Evolutionary conservation across 2,329 filamentous ascomycete genomes (phyloP), one percentile per base, ranked within the genome.

Genomic region (Malbranchea cinnamomea): DNA sequence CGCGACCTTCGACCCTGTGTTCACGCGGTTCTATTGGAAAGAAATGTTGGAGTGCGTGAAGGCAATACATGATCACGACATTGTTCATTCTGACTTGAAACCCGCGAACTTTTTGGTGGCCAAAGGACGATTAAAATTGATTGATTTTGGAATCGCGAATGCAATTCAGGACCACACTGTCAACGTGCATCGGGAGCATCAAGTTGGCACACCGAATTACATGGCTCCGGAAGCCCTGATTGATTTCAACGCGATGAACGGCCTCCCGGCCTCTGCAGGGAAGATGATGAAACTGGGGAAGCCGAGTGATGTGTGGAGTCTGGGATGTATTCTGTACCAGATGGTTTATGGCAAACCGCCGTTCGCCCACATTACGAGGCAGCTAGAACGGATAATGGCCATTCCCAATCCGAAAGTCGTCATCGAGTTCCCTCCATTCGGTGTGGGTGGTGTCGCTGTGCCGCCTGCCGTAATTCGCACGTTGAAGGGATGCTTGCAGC

Each of bases 91-190:
- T 0, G 89, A 98, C 49, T 65, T 98, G 21, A 98, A 98, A 55
- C 89, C 89, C 0, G 85, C 85, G 45, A 98, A 98, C 52, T 98
- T 98, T 52, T 78, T 98, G 14, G 67, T 95, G 12, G 84, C 93
- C 11, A 74, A 84, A 48, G 89, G 89, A 14, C 72, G 78, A 15
- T 65, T 98, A 21, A 98, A 98, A 55, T 70, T 98, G 33, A 98
- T 98, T 47, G 89, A 98, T 57, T 98, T 98, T 52, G 89, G 89
- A 44, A 98, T 98, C 48, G 89, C 89, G 34, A 93, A 94, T 48
- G 85, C 89, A 28, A 98, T 98, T 45, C 80, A 92, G 56, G 89
- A 95, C 50, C 74, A 94, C 56, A 98, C 89, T 0, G 79, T 94
- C 54, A 98, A 98, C 43, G 85, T 98, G 7, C 89, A 98, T 56